Conservation (phyloP, 371 early-diverging fungal species). For the Mucor indicus region DNA sequence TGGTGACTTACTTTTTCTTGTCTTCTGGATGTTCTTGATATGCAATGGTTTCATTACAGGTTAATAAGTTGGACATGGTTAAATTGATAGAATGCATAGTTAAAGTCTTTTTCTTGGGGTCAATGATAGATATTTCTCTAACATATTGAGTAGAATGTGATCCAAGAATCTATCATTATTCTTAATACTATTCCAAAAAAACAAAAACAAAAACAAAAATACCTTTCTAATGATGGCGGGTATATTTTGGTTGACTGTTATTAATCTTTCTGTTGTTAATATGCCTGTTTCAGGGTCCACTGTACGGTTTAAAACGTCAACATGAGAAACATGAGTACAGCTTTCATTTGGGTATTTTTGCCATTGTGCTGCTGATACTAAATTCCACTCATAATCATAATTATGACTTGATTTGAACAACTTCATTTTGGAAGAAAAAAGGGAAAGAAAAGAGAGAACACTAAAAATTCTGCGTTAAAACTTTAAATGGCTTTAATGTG, state of each 20-base stretch:
- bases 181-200: not conserved
- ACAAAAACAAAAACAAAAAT: not conserved
- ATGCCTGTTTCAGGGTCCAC: conserved; percentile 81
- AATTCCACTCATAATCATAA: conserved; percentile 73
- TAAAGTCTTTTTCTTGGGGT: conserved; percentile 66
- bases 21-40: conserved; percentile 61
- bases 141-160: conserved; percentile 69
- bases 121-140: conserved; percentile 79
- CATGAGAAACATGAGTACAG: conserved; percentile 83
- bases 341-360: conserved; percentile 93
- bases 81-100: conserved; percentile 72
- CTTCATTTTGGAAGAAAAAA: conserved; percentile 50
- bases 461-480: too few species aligned
- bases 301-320: conserved; percentile 77
- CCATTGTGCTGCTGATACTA: conserved; percentile 88
- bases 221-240: conserved; percentile 66
- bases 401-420: conserved; percentile 67
- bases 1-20: conserved; percentile 34
- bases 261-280: conserved; percentile 80
- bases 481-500: too few species aligned
- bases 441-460: too few species aligned
- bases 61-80: conserved; percentile 68
- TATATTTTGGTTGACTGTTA: conserved; percentile 79
- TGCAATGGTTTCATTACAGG: conserved; percentile 78
- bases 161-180: conserved; percentile 51